Conservation (phyloP, 306 rosid genomes). For the Cucurbita argyrosperma region DNA sequence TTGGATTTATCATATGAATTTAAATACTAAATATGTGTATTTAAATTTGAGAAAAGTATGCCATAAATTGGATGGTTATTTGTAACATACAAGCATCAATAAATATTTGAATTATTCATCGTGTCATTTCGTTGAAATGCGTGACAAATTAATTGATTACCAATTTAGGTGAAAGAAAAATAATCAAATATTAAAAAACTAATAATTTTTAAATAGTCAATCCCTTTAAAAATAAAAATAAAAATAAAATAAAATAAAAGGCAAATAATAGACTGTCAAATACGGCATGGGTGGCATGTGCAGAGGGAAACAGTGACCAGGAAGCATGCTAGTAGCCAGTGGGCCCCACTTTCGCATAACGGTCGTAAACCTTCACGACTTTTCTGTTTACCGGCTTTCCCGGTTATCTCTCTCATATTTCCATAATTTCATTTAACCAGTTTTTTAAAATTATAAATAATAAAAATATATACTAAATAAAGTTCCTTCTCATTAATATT, state of each 20-base stretch:
- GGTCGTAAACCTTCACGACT: background rate
- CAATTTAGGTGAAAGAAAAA: background rate
- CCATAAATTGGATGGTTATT: background rate
- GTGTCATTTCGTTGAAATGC: background rate
- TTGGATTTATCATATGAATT: background rate
- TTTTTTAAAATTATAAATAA: too few relatives aligned
- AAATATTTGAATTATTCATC: background rate
- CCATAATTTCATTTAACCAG: too few relatives aligned
- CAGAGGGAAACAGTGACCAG: background rate
- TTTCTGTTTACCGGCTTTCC: background rate
- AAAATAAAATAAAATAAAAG: background rate
- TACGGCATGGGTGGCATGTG: constrained; percentile 4
- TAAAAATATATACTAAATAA: too few relatives aligned
- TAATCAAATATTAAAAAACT: background rate
- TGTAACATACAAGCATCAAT: background rate
- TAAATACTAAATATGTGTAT: background rate
- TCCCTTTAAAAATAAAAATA: too few relatives aligned
- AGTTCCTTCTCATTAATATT: too few relatives aligned
- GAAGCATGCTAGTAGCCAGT: background rate
- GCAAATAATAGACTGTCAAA: background rate
- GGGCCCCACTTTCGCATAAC: background rate
- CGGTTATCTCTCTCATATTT: background rate
- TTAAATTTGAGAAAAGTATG: background rate
- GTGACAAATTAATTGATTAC: background rate
- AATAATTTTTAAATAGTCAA: too few relatives aligned